Conservation (phyloP, 1,139 yeast species). For the Pichia sp. region DNA sequence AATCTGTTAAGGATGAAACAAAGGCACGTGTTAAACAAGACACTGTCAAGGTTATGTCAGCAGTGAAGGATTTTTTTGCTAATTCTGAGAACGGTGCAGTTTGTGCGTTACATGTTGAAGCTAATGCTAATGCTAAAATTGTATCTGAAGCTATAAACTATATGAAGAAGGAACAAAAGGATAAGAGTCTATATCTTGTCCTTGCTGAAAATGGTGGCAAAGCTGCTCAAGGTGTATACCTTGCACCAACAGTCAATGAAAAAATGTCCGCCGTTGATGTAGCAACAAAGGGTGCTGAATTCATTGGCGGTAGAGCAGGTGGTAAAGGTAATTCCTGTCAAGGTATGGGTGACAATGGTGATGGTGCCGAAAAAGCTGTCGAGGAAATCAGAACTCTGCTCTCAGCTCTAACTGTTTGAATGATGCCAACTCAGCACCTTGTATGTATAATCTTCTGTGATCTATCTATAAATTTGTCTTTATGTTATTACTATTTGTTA, state of each 20-base stretch:
- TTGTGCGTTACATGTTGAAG: slow-evolving; percentile 60
- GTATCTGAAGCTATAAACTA: slow-evolving; percentile 85
- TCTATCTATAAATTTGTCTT: too few species aligned
- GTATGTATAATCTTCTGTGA: too few species aligned
- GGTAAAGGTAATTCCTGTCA: slow-evolving; percentile 96
- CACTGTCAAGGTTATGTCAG: slow-evolving; percentile 69
- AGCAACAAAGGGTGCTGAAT: slow-evolving; percentile 60
- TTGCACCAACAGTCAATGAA: slow-evolving; percentile 62
- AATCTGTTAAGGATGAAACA: slow-evolving; percentile 77
- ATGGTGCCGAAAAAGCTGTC: slow-evolving; percentile 65
- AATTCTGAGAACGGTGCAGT: slow-evolving; percentile 41
- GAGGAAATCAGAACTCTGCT: slow-evolving; percentile 56
- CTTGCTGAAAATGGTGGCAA: slow-evolving; percentile 53
- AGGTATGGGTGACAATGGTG: slow-evolving; percentile 88
- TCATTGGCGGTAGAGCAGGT: slow-evolving; percentile 96
- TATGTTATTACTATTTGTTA: too few species aligned
- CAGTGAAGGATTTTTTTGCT: slow-evolving; percentile 65
- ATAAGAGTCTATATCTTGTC: slow-evolving; percentile 73
- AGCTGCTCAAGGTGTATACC: slow-evolving; percentile 92
- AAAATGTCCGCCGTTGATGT: slow-evolving; percentile 69
- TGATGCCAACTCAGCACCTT: too few species aligned
- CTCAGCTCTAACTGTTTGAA: slow-evolving; percentile 36
- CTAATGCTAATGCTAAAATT: slow-evolving; percentile 86
- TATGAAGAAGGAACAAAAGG: slow-evolving; percentile 70
- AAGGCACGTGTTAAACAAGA: slow-evolving; percentile 86